phyloP scores from a whole-genome alignment of 768 basidiomycete genomes.

The Leccinum uliginosum region DNA sequence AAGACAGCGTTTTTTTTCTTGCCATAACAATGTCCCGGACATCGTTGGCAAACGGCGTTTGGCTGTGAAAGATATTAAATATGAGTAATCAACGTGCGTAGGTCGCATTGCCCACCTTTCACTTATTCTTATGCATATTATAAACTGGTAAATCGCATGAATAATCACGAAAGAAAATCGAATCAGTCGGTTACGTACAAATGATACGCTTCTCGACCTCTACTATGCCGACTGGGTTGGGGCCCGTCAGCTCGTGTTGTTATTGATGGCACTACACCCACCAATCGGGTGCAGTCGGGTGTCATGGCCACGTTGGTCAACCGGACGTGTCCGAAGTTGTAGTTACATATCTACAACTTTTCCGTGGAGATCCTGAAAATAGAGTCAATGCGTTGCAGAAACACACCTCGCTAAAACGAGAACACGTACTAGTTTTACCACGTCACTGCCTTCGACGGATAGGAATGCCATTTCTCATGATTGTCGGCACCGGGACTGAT shows the following conservation, averaged over 20 bases:
- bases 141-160: conserved; percentile 30
- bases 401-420: conserved; percentile 6
- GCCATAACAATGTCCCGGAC: conserved; percentile 50
- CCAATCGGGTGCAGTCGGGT: conserved; percentile 41
- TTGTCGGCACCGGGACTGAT: conserved; percentile 11
- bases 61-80: conserved; percentile 31
- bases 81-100: background rate
- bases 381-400: conserved; percentile 23
- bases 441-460: conserved; percentile 46
- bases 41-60: conserved; percentile 52
- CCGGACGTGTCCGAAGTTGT: conserved; percentile 42
- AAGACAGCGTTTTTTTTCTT: conserved; percentile 41
- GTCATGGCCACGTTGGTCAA: conserved; percentile 50
- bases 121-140: conserved; percentile 39
- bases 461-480: conserved; percentile 39
- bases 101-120: conserved; percentile 38
- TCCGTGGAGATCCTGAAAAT: conserved; percentile 36
- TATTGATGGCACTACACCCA: conserved; percentile 47
- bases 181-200: conserved; percentile 29
- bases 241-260: conserved; percentile 40
- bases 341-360: conserved; percentile 40
- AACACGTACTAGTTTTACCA: conserved; percentile 41
- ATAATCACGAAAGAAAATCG: conserved; percentile 2
- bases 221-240: conserved; percentile 42
- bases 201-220: conserved; percentile 51